Evolutionary conservation across 495 filamentous ascomycete species (phyloP), one percentile per base, ranked within the genome.

Genomic region (Aspergillus hancockii): DNA sequence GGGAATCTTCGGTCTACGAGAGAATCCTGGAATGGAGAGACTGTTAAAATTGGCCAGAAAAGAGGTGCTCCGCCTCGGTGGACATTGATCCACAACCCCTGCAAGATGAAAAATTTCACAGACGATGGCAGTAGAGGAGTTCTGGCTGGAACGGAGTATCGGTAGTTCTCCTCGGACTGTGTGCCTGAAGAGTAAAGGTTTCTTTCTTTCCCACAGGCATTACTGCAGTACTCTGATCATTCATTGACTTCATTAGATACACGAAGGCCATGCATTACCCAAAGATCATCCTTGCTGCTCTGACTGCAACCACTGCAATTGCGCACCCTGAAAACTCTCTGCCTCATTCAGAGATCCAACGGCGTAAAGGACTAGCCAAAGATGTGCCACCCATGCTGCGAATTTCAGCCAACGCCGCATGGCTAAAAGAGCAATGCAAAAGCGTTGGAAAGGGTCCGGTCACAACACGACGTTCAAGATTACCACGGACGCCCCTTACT

Each of bases 401-500:
- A 28, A 12, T 19, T 59, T 54, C 57, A 59, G 54, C 57, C 6
- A 49, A 28, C 40, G 25, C 23, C 55, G 55, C 25, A 47, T 46
- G 55, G 36, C 36, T 13, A 49, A 57, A 18, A 46, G 53, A 43
- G 30, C 34, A 10, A 19, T 49, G 6, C 13, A 40, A 1, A 53
- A 46, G 14, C 54, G 54, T 22, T n/a, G 12, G 36, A 19, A 52
- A 36, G 23, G 45, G 45, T 14, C 30, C 4, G 53, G 28, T 18
- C 14, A 14, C 45, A 52, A 38, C 16, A 28, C 41, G 1, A 52
- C 49, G 1, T 49, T 22, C 23, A n/a, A 51, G 14, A 52, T 63
- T n/a, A 38, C 23, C 21, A 50, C 60, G 3, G 59, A 71, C 13
- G 64, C 62, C 0, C 63, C 63, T 7, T 67, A 63, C 54, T 67